Conservation (phyloP, 2,329 filamentous ascomycete species). For the Colletotrichum phormii region DNA sequence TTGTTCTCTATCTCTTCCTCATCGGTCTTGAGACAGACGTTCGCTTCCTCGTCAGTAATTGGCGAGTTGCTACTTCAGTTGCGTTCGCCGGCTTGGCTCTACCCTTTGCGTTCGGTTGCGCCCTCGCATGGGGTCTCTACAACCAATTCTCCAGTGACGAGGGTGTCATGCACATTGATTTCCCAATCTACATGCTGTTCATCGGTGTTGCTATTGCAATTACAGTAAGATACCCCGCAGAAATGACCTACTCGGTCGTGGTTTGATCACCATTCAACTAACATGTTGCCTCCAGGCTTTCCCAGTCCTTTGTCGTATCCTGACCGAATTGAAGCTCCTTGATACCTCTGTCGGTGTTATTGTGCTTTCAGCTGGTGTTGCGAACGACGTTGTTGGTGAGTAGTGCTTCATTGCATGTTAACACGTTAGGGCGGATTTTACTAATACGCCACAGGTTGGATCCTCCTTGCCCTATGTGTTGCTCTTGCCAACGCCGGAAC, state of each 20-base stretch:
- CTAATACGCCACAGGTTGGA: constrained; percentile 70
- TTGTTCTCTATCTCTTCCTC: constrained; percentile 88
- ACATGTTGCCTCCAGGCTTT: constrained; percentile 63
- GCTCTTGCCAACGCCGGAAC: constrained; percentile 89
- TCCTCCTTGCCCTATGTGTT: constrained; percentile 91
- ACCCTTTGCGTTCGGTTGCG: constrained; percentile 85
- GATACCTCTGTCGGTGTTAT: constrained; percentile 87
- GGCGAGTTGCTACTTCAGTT: constrained; percentile 82
- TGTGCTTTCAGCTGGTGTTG: constrained; percentile 88
- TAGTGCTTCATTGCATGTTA: constrained; percentile 51
- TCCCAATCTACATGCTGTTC: constrained; percentile 74
- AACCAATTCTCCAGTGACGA: constrained; percentile 71
- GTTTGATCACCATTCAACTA: neutral
- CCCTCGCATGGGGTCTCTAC: constrained; percentile 84
- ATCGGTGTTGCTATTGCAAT: constrained; percentile 95
- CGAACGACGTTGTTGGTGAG: constrained; percentile 78
- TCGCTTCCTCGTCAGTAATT: constrained; percentile 81
- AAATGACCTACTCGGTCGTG: too few species aligned
- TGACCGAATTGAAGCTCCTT: constrained; percentile 90
- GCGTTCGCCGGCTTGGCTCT: constrained; percentile 83
- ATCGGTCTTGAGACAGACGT: constrained; percentile 90
- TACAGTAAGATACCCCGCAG: constrained; percentile 57
- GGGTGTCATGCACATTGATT: constrained; percentile 55
- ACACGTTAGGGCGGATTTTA: constrained; percentile 70
- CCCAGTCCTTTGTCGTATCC: constrained; percentile 91